phyloP scores from a whole-genome alignment of 2,329 filamentous ascomycete species.

The Penicillium sp. region DNA sequence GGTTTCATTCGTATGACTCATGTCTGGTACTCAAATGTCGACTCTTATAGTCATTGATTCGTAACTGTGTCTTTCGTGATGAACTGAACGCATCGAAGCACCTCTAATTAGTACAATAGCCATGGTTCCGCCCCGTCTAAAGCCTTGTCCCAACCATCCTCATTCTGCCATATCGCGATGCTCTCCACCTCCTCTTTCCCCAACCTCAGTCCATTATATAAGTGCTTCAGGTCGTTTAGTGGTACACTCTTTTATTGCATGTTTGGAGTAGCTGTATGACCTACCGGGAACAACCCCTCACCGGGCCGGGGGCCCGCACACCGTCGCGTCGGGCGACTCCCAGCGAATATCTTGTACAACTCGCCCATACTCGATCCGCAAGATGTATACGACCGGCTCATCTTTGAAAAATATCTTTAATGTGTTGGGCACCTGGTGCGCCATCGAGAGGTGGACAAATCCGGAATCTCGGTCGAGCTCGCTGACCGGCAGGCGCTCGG shows the following conservation, averaged over 20 bases:
- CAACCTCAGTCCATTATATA: constrained; percentile 40
- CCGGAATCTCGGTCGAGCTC: constrained; percentile 36
- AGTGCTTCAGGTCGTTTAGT: constrained; percentile 26
- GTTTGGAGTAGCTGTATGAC: constrained; percentile 7
- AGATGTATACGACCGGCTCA: constrained; percentile 37
- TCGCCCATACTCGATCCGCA: constrained; percentile 34
- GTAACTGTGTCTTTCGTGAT: not conserved
- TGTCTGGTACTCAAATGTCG: not conserved
- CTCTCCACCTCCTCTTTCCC: constrained; percentile 40
- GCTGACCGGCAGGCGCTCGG: constrained; percentile 37
- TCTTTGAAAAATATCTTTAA: constrained; percentile 39
- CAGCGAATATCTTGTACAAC: constrained; percentile 33
- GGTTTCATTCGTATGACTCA: not conserved
- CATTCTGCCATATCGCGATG: constrained; percentile 37
- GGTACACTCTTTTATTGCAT: not conserved
- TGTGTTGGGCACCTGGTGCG: constrained; percentile 39
- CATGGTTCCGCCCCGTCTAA: constrained; percentile 34
- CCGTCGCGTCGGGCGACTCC: constrained; percentile 39
- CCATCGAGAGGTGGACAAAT: constrained; percentile 41
- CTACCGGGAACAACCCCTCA: constrained; percentile 42
- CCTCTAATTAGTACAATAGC: constrained; percentile 30
- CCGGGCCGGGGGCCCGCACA: constrained; percentile 35
- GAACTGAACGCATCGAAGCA: not conserved
- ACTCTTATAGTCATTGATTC: not conserved
- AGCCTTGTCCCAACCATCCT: constrained; percentile 38